These are phyloP conservation scores for Solanum clarkiae DNA, from an alignment of 257 asterid species.

Conservation along the genomic window DNA sequence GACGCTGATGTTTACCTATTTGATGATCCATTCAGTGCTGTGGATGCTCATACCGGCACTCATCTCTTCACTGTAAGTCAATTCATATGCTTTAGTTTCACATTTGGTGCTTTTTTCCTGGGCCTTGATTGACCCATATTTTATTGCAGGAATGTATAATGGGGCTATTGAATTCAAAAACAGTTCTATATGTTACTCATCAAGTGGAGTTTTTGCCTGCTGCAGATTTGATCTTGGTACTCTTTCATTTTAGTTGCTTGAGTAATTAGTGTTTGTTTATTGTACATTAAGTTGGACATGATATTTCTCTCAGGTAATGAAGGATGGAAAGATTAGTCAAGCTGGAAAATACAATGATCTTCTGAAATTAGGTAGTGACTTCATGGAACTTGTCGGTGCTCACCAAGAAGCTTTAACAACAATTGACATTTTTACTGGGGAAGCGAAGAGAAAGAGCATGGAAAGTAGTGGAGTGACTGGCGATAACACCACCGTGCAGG, in stretches of 20 bases:
- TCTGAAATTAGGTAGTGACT: constrained; percentile 55
- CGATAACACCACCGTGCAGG: constrained; percentile 12
- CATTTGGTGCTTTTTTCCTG: neutral
- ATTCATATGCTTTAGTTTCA: neutral
- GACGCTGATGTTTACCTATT: constrained; percentile 72
- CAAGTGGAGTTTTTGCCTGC: constrained; percentile 86
- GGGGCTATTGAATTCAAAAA: constrained; percentile 46
- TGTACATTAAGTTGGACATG: neutral
- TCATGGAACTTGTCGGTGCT: constrained; percentile 89
- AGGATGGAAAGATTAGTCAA: constrained; percentile 64
- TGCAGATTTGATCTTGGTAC: constrained; percentile 79
- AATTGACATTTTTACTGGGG: constrained; percentile 30
- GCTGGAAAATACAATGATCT: constrained; percentile 75
- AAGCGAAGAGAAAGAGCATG: constrained; percentile 2
- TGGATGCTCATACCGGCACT: constrained; percentile 88
- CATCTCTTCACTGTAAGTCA: constrained; percentile 71
- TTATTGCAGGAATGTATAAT: constrained; percentile 60
- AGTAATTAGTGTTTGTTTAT: neutral
- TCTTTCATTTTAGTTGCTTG: constrained; percentile 2
- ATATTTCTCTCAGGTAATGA: constrained; percentile 52
- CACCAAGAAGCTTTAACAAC: constrained; percentile 70
- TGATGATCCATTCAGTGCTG: constrained; percentile 93
- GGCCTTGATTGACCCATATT: neutral
- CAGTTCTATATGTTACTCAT: constrained; percentile 69
- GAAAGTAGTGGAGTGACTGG: constrained; percentile 7